Evolutionary conservation across 208 protist genomes (phyloP).

Genomic region (Wallacemonas rigidus): DNA sequence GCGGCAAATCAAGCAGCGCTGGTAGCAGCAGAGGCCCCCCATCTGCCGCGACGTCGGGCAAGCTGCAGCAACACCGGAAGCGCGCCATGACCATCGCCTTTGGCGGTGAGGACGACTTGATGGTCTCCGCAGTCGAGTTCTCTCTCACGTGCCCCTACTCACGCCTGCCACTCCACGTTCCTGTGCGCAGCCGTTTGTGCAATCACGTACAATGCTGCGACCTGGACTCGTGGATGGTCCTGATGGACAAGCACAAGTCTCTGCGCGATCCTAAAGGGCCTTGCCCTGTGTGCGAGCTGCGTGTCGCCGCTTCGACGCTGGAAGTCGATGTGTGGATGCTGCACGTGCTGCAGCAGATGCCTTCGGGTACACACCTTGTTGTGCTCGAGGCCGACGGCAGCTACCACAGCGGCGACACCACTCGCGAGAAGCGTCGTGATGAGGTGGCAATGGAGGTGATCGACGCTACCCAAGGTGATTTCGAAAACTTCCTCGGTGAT

Average conservation of each 20-base stretch:
- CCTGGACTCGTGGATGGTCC: conserved; percentile 83
- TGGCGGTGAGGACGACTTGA: conserved; percentile 59
- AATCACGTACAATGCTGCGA: conserved; percentile 91
- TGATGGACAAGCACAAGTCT: conserved; percentile 76
- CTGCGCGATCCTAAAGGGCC: conserved; percentile 84
- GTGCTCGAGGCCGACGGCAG: conserved; percentile 74
- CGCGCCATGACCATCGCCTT: conserved; percentile 69
- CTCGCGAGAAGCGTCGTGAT: conserved; percentile 60
- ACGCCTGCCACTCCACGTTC: conserved; percentile 54
- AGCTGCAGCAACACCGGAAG: conserved; percentile 59
- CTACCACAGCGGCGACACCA: conserved; percentile 72
- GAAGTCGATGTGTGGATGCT: conserved; percentile 87
- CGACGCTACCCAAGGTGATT: conserved; percentile 63
- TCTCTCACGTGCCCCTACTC: conserved; percentile 88
- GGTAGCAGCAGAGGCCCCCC: neutral
- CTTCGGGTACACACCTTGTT: conserved; percentile 75
- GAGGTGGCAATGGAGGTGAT: conserved; percentile 65
- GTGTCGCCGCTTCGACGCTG: conserved; percentile 74
- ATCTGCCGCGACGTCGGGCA: neutral
- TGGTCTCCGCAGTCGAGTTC: conserved; percentile 87
- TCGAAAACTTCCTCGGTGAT: conserved; percentile 56
- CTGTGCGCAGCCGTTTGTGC: conserved; percentile 79
- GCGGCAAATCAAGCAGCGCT: conserved; percentile 14
- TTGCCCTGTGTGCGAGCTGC: conserved; percentile 84
- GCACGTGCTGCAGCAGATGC: conserved; percentile 70